Evolutionary conservation across 768 basidiomycete genomes (phyloP).

Genomic region (Grammothele lineata): DNA sequence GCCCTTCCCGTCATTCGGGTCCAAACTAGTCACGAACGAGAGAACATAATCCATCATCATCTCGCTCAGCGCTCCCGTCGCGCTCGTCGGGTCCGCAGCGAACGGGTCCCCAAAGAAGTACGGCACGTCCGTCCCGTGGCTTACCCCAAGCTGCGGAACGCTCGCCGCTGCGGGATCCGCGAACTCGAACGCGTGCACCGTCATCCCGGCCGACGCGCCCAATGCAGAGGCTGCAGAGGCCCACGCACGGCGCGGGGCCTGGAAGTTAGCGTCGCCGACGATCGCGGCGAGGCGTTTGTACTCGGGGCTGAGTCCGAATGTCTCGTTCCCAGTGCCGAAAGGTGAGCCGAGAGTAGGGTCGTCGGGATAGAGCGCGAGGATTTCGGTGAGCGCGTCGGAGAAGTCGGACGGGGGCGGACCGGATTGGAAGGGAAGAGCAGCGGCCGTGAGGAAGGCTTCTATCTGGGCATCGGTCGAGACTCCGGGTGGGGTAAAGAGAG

Average conservation of each 20-base stretch:
- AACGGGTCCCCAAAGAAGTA: too few relatives aligned
- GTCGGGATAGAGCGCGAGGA: slow-evolving; percentile 39
- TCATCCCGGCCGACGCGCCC: slow-evolving; percentile 37
- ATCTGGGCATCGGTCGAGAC: background rate
- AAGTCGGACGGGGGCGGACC: background rate
- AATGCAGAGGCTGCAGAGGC: slow-evolving; percentile 34
- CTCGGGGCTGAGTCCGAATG: slow-evolving; percentile 36
- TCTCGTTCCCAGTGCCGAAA: slow-evolving; percentile 41
- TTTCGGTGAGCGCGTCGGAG: slow-evolving; percentile 14
- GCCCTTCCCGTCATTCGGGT: slow-evolving; percentile 40
- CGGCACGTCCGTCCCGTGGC: too few relatives aligned
- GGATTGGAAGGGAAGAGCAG: background rate
- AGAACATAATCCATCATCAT: slow-evolving; percentile 42
- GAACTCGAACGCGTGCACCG: slow-evolving; percentile 38
- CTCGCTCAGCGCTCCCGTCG: too few relatives aligned
- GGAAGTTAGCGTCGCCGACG: slow-evolving; percentile 40
- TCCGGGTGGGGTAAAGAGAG: too few relatives aligned
- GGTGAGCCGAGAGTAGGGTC: slow-evolving; percentile 41
- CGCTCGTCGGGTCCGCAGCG: too few relatives aligned
- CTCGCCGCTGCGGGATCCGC: slow-evolving; percentile 6
- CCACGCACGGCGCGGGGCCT: slow-evolving; percentile 35
- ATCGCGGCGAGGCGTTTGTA: slow-evolving; percentile 37
- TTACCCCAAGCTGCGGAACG: background rate
- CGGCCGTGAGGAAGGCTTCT: background rate
- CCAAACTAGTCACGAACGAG: slow-evolving; percentile 41